Conservation (phyloP, 768 basidiomycete species). For the Xerocomellus amylosporus region DNA sequence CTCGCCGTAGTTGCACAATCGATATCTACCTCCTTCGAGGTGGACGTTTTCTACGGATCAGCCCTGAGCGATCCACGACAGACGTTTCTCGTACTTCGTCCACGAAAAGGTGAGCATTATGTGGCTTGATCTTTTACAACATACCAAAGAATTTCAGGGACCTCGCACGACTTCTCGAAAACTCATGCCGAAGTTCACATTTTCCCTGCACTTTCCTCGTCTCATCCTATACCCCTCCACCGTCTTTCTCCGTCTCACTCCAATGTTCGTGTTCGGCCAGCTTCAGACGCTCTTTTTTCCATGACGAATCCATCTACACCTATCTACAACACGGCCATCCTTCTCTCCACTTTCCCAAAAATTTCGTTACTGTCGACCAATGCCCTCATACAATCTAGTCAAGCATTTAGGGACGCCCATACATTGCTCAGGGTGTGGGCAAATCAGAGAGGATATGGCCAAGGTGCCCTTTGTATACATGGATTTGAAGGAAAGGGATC, state of each 20-base stretch:
- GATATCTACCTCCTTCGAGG: conserved; percentile 45
- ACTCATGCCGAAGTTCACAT: conserved; percentile 71
- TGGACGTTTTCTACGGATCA: conserved; percentile 63
- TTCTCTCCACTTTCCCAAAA: conserved; percentile 41
- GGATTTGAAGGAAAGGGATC: conserved; percentile 69
- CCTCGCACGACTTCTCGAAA: conserved; percentile 61
- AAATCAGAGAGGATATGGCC: conserved; percentile 75
- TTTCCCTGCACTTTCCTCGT: conserved; percentile 59
- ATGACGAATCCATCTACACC: conserved; percentile 55
- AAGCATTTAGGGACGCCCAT: conserved; percentile 71
- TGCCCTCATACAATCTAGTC: conserved; percentile 47
- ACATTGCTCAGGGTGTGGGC: conserved; percentile 88
- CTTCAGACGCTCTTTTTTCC: conserved; percentile 9
- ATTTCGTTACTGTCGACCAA: conserved; percentile 43
- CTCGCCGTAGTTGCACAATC: conserved; percentile 73
- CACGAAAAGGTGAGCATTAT: conserved; percentile 46
- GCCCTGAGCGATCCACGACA: conserved; percentile 59
- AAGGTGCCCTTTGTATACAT: conserved; percentile 54
- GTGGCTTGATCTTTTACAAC: conserved; percentile 23
- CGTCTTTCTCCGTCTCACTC: conserved; percentile 72
- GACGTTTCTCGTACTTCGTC: conserved; percentile 60
- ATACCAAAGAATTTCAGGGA: conserved; percentile 37
- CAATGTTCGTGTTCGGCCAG: conserved; percentile 50
- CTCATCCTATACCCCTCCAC: conserved; percentile 62
- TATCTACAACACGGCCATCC: conserved; percentile 73